Conservation (phyloP, 352 stramenopile genomes). For the Phytopythium boreale region DNA sequence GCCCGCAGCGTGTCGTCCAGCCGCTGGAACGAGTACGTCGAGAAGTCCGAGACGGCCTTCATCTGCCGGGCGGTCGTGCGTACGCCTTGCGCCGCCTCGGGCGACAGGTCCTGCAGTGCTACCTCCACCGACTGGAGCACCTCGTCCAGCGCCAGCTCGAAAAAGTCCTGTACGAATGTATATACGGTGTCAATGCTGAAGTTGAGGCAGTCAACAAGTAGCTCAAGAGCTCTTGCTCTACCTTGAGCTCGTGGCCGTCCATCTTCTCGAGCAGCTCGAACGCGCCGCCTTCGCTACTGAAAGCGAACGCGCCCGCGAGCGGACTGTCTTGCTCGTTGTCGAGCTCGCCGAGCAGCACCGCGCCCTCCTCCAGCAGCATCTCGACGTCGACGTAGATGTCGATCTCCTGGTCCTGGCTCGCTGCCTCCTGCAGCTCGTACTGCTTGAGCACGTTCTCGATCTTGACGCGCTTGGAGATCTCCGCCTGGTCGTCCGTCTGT, state of each 20-base stretch:
- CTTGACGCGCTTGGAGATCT: constrained; percentile 41
- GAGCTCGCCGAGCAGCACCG: constrained; percentile 26
- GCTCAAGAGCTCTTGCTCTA: constrained; percentile 13
- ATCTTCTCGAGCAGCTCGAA: constrained; percentile 69
- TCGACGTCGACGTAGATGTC: constrained; percentile 43
- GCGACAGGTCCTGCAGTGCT: constrained; percentile 56
- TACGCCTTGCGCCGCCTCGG: constrained; percentile 44
- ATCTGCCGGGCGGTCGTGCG: constrained; percentile 41
- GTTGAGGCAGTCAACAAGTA: not conserved
- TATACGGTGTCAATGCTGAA: not conserved
- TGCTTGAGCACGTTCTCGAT: constrained; percentile 65
- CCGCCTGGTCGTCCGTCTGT: constrained; percentile 20
- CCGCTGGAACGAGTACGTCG: constrained; percentile 39
- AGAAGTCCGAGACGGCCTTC: constrained; percentile 47
- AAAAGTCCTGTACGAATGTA: constrained; percentile 44
- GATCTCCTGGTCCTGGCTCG: constrained; percentile 10
- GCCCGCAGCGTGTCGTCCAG: constrained; percentile 39
- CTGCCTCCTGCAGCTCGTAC: constrained; percentile 48
- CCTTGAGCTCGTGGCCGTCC: constrained; percentile 70
- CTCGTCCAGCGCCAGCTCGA: constrained; percentile 61
- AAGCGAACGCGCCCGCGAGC: constrained; percentile 52
- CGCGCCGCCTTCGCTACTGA: constrained; percentile 49
- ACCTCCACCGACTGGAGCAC: constrained; percentile 48
- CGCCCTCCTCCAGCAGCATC: constrained; percentile 51
- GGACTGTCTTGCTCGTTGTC: constrained; percentile 35